Percentiles rank a stretch among this genome's conserved stretches.
These are phyloP conservation scores for Otatea glauca DNA, from an alignment of 176 grass and related monocot species.

Conservation along the genomic window DNA sequence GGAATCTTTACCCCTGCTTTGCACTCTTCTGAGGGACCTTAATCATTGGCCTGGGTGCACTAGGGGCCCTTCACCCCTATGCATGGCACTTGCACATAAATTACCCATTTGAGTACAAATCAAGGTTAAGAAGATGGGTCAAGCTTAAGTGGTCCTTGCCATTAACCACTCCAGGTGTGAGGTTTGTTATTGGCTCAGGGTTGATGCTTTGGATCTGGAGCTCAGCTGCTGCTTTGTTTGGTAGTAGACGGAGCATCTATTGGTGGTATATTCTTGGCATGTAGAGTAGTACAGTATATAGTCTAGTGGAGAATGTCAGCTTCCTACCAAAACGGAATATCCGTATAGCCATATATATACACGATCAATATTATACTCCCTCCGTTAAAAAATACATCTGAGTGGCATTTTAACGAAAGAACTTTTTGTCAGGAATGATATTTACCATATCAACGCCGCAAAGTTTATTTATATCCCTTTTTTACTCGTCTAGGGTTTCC, in stretches of 20 bases:
- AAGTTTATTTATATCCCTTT: too few species aligned
- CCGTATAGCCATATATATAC: not conserved
- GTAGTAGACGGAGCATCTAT: conserved; percentile 5
- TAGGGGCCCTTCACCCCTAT: not conserved
- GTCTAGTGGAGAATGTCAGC: not conserved
- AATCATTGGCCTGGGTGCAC: conserved; percentile 47
- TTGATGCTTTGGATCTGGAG: conserved; percentile 48
- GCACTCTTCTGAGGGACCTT: conserved; percentile 37
- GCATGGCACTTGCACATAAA: conserved; percentile 13
- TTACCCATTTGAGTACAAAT: conserved; percentile 19
- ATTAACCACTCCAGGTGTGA: conserved; percentile 24
- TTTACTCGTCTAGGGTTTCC: too few species aligned
- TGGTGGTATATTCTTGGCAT: conserved; percentile 31
- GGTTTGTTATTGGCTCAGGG: conserved; percentile 11
- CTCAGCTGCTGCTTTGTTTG: conserved; percentile 18
- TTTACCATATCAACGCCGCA: too few species aligned
- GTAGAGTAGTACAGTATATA: not conserved
- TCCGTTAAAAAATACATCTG: not conserved
- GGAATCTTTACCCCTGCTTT: conserved; percentile 46
- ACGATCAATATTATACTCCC: too few species aligned
- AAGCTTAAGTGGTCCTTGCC: conserved; percentile 14
- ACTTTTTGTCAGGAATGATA: too few species aligned
- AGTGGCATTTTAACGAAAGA: too few species aligned
- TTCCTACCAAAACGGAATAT: not conserved
- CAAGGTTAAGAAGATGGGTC: not conserved